Evolutionary conservation across 371 early-diverging fungal genomes (phyloP), one percentile per base, ranked within the genome.

Genomic region (Mortierella sp.): DNA sequence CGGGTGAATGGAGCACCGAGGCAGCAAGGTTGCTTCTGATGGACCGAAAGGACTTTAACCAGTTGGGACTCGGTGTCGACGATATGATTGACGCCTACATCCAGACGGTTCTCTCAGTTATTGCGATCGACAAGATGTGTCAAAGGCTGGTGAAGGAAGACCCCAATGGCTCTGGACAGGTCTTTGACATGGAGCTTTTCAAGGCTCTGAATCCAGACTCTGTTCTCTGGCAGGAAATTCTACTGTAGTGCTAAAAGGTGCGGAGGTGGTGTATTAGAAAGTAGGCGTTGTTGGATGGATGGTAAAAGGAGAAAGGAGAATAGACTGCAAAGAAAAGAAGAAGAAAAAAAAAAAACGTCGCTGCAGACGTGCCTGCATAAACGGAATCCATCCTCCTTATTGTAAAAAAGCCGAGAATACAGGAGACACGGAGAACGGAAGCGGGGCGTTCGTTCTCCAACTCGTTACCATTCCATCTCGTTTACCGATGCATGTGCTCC

Each of bases 21-120:
- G 87, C 96, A 5, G 91, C 93, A 65, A 85, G 96, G 15, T 79
- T 97, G 47, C 81, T 95, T 58, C 85, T 96, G 25, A 95, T 97
- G 96, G 97, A 97, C 76, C 90, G 96, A 64, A 96, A 96, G 70
- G 97, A 96, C 66, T 96, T 97, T 60, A 96, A 97, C 82, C 91
- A 92, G 74, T 87, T 96, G 30, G 96, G 95, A 9, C 77, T 96
- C 25, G 97, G 97, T 4, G 88, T 96, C 50, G 96, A 96, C 74
- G 96, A 96, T 67, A 81, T 96, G 66, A 97, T 96, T 68, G 96
- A 96, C 75, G 96, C 95, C 4, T 96, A 96, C 70, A 94, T 97
- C 70, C 97, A 97, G 75, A 96, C 97, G 1, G 92, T 94, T 6
- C 77, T 96, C 29, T 88, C 91, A 12, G 94, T 96, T 4, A 93